Conservation (phyloP, 208 protist genomes). For the Herpetomonas samuelpessoai region DNA sequence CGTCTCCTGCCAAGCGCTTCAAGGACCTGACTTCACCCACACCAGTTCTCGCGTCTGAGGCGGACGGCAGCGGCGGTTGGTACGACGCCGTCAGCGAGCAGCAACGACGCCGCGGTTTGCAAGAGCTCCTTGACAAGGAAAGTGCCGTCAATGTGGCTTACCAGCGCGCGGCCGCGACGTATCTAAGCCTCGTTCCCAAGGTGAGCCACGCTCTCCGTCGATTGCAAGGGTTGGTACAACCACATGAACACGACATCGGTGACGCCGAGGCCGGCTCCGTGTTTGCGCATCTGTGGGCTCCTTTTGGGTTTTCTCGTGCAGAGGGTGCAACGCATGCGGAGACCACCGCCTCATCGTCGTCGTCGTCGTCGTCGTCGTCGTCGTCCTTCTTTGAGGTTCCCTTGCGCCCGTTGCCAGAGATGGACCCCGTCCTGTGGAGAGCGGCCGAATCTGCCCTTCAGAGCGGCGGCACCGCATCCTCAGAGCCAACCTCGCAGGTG, state of each 20-base stretch:
- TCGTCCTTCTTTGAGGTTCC: slow-evolving; percentile 13
- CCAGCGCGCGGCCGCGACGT: slow-evolving; percentile 21
- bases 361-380: not conserved
- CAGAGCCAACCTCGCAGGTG: too few species aligned
- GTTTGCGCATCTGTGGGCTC: too few species aligned
- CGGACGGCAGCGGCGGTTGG: slow-evolving; percentile 21
- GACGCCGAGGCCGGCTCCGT: too few species aligned
- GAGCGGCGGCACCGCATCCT: too few species aligned
- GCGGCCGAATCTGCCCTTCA: slow-evolving; percentile 13
- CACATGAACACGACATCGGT: too few species aligned
- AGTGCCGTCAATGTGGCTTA: slow-evolving; percentile 42
- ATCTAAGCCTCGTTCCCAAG: slow-evolving; percentile 14
- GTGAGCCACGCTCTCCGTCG: slow-evolving; percentile 29
- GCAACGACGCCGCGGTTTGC: slow-evolving; percentile 22
- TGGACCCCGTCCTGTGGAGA: slow-evolving; percentile 19
- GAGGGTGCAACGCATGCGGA: too few species aligned
- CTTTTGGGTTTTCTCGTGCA: too few species aligned
- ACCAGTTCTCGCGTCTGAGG: slow-evolving; percentile 1
- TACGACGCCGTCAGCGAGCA: slow-evolving; percentile 28
- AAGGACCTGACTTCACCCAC: not conserved
- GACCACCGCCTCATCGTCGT: too few species aligned
- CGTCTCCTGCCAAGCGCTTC: not conserved
- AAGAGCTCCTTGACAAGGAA: slow-evolving; percentile 24
- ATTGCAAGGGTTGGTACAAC: slow-evolving; percentile 21
- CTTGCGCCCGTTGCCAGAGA: slow-evolving; percentile 14